Evolutionary conservation across 352 stramenopile species (phyloP), one percentile per base, ranked within the genome.

Genomic region (Pythium dissotocum): DNA sequence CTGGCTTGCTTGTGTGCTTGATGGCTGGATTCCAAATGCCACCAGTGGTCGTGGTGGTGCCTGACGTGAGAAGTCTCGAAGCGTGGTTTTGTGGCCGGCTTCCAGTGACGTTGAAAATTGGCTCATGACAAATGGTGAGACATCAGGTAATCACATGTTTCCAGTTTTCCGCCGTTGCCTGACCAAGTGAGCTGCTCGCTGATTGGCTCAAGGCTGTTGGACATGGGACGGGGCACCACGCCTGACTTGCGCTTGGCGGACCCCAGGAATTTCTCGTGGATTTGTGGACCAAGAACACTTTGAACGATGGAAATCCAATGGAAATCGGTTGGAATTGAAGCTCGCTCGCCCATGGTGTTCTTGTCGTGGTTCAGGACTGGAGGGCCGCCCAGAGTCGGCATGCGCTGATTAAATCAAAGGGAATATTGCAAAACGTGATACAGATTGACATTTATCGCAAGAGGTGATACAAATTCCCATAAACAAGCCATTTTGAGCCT

Each of bases 171-270:
- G 58, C 42, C 44, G 58, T 64, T 64, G 58, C 58, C 58, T 64
- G 58, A 64, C 58, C 58, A 44, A 30, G 12, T 57, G 44, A 64
- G 58, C 42, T 64, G 26, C n/a, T 64, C 58, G 42, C 7, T 64
- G 58, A 64, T 64, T 64, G 58, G 58, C 58, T 55, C 16, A 32
- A 6, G 6, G 21, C 18, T 36, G 28, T 40, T 18, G 30, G 13
- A 44, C 9, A 56, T 35, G 44, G 58, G 44, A 49, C 40, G 16
- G 40, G 13, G 4, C 14, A 16, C 4, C 14, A 49, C 18, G 40
- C 40, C 40, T 49, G 40, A 49, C 40, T 24, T 24, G 14, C 21
- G 33, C 9, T 44, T 24, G 21, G 21, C 21, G 21, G 21, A 24
- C 21, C 21, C 21, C 21, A 24, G 38, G 38, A 44, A 44, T 6